Percentiles rank a stretch among this genome's conserved stretches.
Conservation (phyloP, 2,329 filamentous ascomycete genomes). For the Fusarium albosuccineum region DNA sequence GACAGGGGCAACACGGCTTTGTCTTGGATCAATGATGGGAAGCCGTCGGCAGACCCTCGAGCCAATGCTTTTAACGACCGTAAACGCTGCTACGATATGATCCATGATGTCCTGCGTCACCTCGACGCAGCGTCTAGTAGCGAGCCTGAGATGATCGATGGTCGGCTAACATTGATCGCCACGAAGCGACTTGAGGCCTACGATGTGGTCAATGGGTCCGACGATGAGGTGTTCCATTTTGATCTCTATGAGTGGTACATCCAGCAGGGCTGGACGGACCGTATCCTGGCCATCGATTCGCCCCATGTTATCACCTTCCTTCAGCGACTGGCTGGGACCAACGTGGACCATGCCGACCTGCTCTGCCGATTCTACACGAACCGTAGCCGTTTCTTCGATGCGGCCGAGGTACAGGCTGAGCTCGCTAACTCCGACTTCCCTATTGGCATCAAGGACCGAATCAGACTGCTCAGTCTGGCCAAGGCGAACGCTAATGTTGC, state of each 20-base stretch:
- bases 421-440: conserved; percentile 86
- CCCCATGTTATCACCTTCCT: conserved; percentile 90
- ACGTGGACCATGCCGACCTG: conserved; percentile 86
- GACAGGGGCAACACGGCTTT: conserved; percentile 90
- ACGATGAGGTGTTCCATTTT: conserved; percentile 94
- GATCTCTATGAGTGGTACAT: conserved; percentile 99
- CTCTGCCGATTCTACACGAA: conserved; percentile 94
- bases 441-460: conserved; percentile 85
- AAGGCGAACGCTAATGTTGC: conserved; percentile 92
- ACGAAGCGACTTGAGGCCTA: conserved; percentile 91
- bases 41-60: conserved; percentile 78
- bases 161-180: conserved; percentile 79
- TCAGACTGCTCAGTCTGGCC: conserved; percentile 89
- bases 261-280: conserved; percentile 83
- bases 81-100: conserved; percentile 85
- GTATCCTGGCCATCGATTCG: conserved; percentile 86
- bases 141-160: conserved; percentile 82
- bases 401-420: conserved; percentile 86
- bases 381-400: conserved; percentile 84
- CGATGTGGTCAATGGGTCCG: conserved; percentile 86
- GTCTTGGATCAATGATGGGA: conserved; percentile 88
- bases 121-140: conserved; percentile 78
- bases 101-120: conserved; percentile 82
- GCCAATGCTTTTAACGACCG: conserved; percentile 76
- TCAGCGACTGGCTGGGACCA: conserved; percentile 77